Base-by-base conservation (phyloP, 306 rosid genomes). In the Gastrolobium bilobum region DNA sequence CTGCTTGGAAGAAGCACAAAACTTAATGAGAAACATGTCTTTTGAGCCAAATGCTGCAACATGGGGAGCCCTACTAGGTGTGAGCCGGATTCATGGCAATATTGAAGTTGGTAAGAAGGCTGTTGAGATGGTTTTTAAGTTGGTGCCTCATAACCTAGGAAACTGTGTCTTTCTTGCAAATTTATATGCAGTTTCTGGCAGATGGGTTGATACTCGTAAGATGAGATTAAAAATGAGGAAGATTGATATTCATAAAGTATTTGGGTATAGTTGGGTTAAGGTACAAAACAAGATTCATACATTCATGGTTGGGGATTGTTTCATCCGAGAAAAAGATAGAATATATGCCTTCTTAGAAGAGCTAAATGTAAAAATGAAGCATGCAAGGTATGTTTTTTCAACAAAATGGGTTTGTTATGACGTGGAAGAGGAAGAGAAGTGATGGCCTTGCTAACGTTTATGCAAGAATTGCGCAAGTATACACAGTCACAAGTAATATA, bases 361-460 rank as follows among this genome's bases (percentile, higher is more conserved):
- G 26, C 26, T 20, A 20, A 1, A 20, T 20, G 0, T 20, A 20
- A 84, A 87, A 78, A 70, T 88, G 87, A 90, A 88, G 87, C 86
- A 6, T 7, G 90, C 86, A 43, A 91, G 94, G 68, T 90, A 82
- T 63, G 87, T 90, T 82, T 80, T 87, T 64, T 86, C 85, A 57
- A 90, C 94, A n/a, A 87, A 88, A 58, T 72, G 84, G 85, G 91
- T 90, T 79, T 69, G 88, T 68, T 91, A 90, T 76, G 94, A 90
- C 35, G 94, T 88, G 77, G 94, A 90, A 82, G 94, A 86, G 75
- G 94, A 90, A 76, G 94, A 88, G 79, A 90, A 88, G n/a, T n/a
- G n/a, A n/a, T 20, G 26, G 26, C 26, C 26, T 0, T 20, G 26
- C 26, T 20, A 20, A 20, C 1, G 26, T 20, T 20, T 20, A 20